Conservation (phyloP, 2,329 filamentous ascomycete species). For the Paracamarosporium sp. region DNA sequence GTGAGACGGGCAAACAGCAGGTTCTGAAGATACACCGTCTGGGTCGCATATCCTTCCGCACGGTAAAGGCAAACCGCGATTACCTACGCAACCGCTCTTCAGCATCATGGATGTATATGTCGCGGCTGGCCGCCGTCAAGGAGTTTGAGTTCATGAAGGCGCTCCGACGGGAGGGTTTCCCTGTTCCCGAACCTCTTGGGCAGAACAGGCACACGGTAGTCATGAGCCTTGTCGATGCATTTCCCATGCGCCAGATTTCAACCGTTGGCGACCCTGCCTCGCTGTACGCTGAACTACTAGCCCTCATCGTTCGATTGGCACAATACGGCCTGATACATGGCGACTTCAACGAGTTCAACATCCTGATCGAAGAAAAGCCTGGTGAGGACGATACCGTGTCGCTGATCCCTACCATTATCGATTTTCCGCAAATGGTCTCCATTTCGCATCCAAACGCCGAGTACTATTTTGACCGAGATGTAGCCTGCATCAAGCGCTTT, state of each 20-base stretch:
- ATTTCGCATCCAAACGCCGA: constrained; percentile 93
- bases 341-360: constrained; percentile 99
- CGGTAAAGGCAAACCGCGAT: constrained; percentile 93
- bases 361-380: constrained; percentile 81
- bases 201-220: constrained; percentile 96
- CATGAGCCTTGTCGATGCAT: constrained; percentile 92
- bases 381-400: constrained; percentile 50
- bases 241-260: constrained; percentile 87
- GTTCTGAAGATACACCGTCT: constrained; percentile 96
- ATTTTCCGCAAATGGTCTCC: constrained; percentile 98
- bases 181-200: constrained; percentile 84
- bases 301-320: constrained; percentile 82
- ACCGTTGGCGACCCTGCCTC: constrained; percentile 80
- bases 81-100: constrained; percentile 83
- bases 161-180: constrained; percentile 81
- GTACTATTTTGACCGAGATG: constrained; percentile 97
- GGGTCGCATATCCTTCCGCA: constrained; percentile 94
- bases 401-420: constrained; percentile 85
- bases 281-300: constrained; percentile 92
- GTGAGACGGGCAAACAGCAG: constrained; percentile 75
- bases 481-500: constrained; percentile 93
- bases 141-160: constrained; percentile 95
- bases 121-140: constrained; percentile 87
- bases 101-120: constrained; percentile 98
- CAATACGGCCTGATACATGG: constrained; percentile 92